phyloP scores from a whole-genome alignment of 106 monocot species.

The Amphibolis antarctica region DNA sequence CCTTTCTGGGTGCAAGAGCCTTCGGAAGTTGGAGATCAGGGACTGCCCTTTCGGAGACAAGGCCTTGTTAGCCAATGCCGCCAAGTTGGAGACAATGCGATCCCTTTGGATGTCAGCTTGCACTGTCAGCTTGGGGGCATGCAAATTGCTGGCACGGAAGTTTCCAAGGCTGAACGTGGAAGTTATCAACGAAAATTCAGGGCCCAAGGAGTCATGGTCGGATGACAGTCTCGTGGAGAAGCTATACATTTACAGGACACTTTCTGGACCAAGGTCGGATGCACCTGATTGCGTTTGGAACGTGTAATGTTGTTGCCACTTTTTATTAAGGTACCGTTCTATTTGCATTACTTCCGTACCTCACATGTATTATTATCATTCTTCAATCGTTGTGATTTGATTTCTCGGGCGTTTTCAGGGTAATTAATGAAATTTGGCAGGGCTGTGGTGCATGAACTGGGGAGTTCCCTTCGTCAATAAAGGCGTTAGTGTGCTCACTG shows the following conservation, averaged over 20 bases:
- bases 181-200: constrained; percentile 20
- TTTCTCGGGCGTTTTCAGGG: neutral
- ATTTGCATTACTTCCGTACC: neutral
- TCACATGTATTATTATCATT: neutral
- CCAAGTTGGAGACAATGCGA: constrained; percentile 41
- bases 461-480: neutral
- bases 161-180: constrained; percentile 32
- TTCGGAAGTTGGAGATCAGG: constrained; percentile 52
- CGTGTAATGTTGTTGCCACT: constrained; percentile 4
- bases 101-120: constrained; percentile 48
- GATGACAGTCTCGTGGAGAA: constrained; percentile 21
- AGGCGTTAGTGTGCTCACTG: neutral
- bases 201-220: constrained; percentile 5
- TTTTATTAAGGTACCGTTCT: neutral
- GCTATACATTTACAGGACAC: constrained; percentile 29
- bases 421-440: neutral
- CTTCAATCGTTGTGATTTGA: neutral
- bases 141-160: constrained; percentile 20
- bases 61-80: constrained; percentile 31
- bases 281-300: constrained; percentile 30
- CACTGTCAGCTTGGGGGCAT: constrained; percentile 24
- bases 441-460: neutral
- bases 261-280: constrained; percentile 24
- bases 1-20: constrained; percentile 36
- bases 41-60: constrained; percentile 54